Evolutionary conservation across 192 early-diverging fungal species (phyloP).

Genomic region (Helicostylum pulchrum): DNA sequence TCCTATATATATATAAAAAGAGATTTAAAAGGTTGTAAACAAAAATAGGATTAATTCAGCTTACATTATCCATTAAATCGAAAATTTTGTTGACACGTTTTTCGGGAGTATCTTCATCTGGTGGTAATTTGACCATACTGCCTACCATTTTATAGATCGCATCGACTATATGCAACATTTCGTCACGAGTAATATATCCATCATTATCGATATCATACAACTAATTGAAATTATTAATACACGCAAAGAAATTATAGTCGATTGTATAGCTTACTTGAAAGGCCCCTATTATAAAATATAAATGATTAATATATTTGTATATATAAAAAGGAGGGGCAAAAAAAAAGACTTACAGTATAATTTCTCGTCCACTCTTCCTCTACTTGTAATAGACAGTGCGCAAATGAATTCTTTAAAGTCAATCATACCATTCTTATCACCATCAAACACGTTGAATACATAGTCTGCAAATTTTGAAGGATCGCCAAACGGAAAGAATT

Average conservation of each 20-base stretch:
- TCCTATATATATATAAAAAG: conserved; percentile 42
- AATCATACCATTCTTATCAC: conserved; percentile 84
- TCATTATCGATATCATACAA: conserved; percentile 92
- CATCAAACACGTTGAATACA: conserved; percentile 91
- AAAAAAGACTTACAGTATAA: conserved; percentile 64
- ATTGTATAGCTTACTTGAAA: conserved; percentile 23
- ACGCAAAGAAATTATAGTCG: background rate
- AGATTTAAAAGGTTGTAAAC: background rate
- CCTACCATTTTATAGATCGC: conserved; percentile 95
- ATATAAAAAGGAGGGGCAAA: background rate
- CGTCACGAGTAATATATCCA: conserved; percentile 79
- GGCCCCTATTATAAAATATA: conserved; percentile 11
- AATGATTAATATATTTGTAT: background rate
- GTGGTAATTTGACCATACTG: conserved; percentile 83
- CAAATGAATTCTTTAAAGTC: conserved; percentile 92
- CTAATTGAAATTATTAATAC: conserved; percentile 8
- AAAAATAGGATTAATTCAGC: background rate
- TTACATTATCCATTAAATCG: conserved; percentile 77
- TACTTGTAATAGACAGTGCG: conserved; percentile 81
- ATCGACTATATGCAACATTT: conserved; percentile 91
- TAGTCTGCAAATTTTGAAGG: conserved; percentile 84
- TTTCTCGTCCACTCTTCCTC: conserved; percentile 82
- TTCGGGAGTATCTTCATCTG: conserved; percentile 89
- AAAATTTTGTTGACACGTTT: conserved; percentile 92
- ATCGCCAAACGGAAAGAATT: conserved; percentile 97